Evolutionary conservation across 75 land plant species (phyloP), one percentile per base, ranked within the genome.

Genomic region (Selaginella tamariscina): DNA sequence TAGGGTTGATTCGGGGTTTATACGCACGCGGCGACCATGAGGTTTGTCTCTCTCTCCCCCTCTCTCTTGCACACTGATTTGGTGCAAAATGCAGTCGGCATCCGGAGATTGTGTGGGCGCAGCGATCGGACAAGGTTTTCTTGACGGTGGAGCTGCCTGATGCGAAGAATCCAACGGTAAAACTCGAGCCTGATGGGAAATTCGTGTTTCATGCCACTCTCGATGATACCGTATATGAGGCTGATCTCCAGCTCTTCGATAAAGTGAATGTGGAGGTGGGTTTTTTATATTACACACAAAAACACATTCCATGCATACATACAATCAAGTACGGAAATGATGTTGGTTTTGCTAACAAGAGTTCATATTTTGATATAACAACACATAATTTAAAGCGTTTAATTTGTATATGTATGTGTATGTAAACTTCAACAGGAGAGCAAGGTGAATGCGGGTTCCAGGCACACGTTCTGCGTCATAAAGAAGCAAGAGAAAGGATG

Each of bases 81-180:
- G n/a, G n/a, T n/a, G n/a, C n/a, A n/a, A n/a, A n/a, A n/a, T n/a
- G n/a, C n/a, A n/a, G n/a, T n/a, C n/a, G 90, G 24, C 85, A 89
- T 79, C 95, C 97, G 24, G 95, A 88, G 67, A 84, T 92, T 55
- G 82, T 84, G 70, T 92, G 97, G 97, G 97, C 97, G 1, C 81
- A 92, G 76, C 80, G 95, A 60, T 54, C 68, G 15, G 97, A 92
- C 79, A 81, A 84, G 65, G 74, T 92, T 8, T 92, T 70, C 55
- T 49, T 92, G 23, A 89, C 95, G 0, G 81, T 92, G 28, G 82
- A 60, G 32, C 70, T 92, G 64, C 82, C 97, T 15, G 89, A 92
- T 75, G 80, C 97, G 5, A 86, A 82, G 54, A 69, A 84, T 69
- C 77, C 87, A 0, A 82, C 82, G 56, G 82, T 86, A 28, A 79